Conservation (phyloP, 1,284 basidiomycete species). For the Cryptococcus sp. region DNA sequence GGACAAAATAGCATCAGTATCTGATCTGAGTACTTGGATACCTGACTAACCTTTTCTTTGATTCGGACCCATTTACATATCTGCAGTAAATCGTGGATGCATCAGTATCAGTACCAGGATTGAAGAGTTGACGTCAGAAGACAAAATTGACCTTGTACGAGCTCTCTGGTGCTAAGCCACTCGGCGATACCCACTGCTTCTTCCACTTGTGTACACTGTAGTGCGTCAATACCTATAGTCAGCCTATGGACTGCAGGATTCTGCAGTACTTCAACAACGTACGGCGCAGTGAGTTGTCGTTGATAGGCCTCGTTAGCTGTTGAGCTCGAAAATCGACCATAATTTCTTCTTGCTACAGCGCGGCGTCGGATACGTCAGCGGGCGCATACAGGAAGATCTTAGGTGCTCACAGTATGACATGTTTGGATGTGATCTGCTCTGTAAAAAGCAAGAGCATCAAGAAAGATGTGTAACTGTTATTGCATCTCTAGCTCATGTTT, state of each 20-base stretch:
- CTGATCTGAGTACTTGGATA: neutral
- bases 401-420: no score
- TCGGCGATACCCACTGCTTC: constrained; percentile 35
- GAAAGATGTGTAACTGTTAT: no score
- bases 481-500: no score
- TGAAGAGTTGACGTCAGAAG: neutral
- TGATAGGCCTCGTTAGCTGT: constrained; percentile 36
- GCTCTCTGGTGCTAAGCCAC: constrained; percentile 36
- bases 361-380: no score
- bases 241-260: neutral
- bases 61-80: constrained; percentile 33
- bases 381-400: neutral
- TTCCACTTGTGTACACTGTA: constrained; percentile 40
- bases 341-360: constrained; percentile 8
- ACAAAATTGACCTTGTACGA: constrained; percentile 30
- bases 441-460: no score
- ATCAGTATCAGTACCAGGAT: constrained; percentile 59
- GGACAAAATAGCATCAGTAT: neutral
- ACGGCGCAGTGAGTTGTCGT: constrained; percentile 39
- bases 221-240: neutral
- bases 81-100: constrained; percentile 29
- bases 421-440: no score
- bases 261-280: constrained; percentile 6
- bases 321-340: constrained; percentile 34
- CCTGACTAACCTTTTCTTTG: constrained; percentile 13